Conservation (phyloP, 345 rosid genomes). For the Heritiera fomes region DNA sequence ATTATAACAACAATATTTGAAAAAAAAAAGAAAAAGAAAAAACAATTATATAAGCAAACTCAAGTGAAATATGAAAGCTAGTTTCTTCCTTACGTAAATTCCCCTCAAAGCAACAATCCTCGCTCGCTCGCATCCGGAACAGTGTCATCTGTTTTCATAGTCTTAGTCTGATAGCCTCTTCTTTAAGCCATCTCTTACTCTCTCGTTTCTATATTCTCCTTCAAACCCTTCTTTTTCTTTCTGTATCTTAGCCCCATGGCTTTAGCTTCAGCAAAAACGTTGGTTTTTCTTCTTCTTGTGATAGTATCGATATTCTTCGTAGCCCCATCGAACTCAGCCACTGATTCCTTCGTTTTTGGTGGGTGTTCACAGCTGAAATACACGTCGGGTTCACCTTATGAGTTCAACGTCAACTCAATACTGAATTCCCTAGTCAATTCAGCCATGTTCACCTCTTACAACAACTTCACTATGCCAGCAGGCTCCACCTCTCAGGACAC, state of each 20-base stretch:
- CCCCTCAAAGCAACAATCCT: slow-evolving; percentile 47
- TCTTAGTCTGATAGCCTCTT: not conserved
- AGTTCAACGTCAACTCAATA: slow-evolving; percentile 67
- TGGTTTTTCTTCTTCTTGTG: slow-evolving; percentile 20
- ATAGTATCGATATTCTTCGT: slow-evolving; percentile 28
- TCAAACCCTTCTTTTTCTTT: slow-evolving; percentile 10
- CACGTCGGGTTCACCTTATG: slow-evolving; percentile 59
- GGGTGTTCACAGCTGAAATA: slow-evolving; percentile 69
- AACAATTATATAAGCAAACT: slow-evolving; percentile 22
- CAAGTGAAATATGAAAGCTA: slow-evolving; percentile 31
- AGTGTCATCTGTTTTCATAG: slow-evolving; percentile 2
- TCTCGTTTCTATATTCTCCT: slow-evolving; percentile 4
- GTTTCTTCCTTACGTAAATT: slow-evolving; percentile 53
- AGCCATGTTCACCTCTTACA: slow-evolving; percentile 57
- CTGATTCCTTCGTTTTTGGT: slow-evolving; percentile 63
- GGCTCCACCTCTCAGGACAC: slow-evolving; percentile 44
- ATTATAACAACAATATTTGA: not conserved
- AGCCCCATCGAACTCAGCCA: slow-evolving; percentile 39
- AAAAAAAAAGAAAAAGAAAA: not conserved
- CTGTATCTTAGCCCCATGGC: not conserved
- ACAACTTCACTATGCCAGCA: slow-evolving; percentile 49
- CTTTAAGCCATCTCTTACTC: slow-evolving; percentile 13
- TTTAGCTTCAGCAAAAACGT: slow-evolving; percentile 19
- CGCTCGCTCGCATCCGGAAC: not conserved
- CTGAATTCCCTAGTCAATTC: slow-evolving; percentile 79